Evolutionary conservation across 495 filamentous ascomycete species (phyloP).

Genomic region (Entonaema liquescens): DNA sequence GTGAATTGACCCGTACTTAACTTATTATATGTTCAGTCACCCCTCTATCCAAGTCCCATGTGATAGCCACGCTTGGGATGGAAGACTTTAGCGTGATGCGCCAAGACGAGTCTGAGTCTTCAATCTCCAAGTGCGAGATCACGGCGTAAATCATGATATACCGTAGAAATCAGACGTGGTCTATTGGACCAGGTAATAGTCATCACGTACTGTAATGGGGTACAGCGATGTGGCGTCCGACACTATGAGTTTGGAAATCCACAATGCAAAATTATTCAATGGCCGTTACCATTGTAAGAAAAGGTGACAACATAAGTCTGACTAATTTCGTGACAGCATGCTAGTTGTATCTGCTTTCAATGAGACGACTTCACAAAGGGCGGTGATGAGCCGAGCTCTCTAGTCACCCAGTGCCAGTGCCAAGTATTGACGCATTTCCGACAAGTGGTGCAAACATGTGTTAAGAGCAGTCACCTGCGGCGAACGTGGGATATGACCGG

Average conservation of each 20-base stretch:
- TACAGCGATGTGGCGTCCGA: background rate
- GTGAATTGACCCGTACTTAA: background rate
- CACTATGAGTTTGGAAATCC: background rate
- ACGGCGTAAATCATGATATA: background rate
- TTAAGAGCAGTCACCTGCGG: conserved; percentile 3
- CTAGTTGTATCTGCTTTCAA: no score
- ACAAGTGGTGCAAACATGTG: conserved; percentile 1
- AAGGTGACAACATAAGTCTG: background rate
- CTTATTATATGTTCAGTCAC: background rate
- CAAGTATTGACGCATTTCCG: background rate
- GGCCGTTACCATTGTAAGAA: background rate
- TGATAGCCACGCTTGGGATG: background rate
- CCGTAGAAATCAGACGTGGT: background rate
- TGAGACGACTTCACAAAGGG: background rate
- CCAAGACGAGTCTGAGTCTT: background rate
- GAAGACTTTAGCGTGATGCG: background rate
- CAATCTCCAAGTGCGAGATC: background rate
- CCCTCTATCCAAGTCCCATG: background rate
- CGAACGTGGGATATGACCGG: background rate
- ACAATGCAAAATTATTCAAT: conserved; percentile 3
- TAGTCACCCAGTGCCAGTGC: background rate
- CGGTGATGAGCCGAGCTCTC: background rate
- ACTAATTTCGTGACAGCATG: no score
- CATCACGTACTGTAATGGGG: background rate
- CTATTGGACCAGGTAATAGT: background rate